A percentile compares a stretch with the other conserved stretches of the same genome.
phyloP scores from a whole-genome alignment of 371 early-diverging fungal genomes.

The Haplosporangium sp. region DNA sequence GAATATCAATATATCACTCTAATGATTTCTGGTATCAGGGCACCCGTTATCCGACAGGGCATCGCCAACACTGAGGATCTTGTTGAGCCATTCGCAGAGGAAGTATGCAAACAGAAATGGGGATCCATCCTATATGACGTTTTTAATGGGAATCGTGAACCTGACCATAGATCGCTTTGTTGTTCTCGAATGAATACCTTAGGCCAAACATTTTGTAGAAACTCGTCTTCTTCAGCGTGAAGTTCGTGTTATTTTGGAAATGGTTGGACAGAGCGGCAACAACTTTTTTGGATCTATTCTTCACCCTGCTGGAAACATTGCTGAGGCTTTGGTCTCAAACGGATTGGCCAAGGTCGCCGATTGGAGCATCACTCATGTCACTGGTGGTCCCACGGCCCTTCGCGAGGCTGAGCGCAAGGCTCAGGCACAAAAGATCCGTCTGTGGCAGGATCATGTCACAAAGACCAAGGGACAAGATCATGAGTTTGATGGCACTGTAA shows the following conservation, averaged over 20 bases:
- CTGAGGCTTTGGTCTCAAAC: conserved; percentile 84
- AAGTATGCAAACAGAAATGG: conserved; percentile 52
- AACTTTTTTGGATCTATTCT: conserved; percentile 83
- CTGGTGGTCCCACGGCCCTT: conserved; percentile 78
- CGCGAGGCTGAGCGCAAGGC: conserved; percentile 81
- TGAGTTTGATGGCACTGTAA: conserved; percentile 55
- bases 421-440: conserved; percentile 62
- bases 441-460: conserved; percentile 82
- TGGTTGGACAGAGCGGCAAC: conserved; percentile 66
- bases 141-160: no score
- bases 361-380: conserved; percentile 84
- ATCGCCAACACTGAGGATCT: conserved; percentile 75
- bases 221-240: conserved; percentile 90
- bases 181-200: neutral
- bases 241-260: conserved; percentile 87
- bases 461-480: conserved; percentile 52
- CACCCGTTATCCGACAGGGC: conserved; percentile 84
- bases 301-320: conserved; percentile 93
- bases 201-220: conserved; percentile 91
- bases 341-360: conserved; percentile 92
- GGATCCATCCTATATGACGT: no score
- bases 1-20: conserved; percentile 81
- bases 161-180: no score
- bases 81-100: conserved; percentile 92
- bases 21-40: conserved; percentile 88